Percentiles rank a stretch among this genome's conserved stretches.
phyloP scores from a whole-genome alignment of 768 basidiomycete genomes.

The Termitomyces titanicus region DNA sequence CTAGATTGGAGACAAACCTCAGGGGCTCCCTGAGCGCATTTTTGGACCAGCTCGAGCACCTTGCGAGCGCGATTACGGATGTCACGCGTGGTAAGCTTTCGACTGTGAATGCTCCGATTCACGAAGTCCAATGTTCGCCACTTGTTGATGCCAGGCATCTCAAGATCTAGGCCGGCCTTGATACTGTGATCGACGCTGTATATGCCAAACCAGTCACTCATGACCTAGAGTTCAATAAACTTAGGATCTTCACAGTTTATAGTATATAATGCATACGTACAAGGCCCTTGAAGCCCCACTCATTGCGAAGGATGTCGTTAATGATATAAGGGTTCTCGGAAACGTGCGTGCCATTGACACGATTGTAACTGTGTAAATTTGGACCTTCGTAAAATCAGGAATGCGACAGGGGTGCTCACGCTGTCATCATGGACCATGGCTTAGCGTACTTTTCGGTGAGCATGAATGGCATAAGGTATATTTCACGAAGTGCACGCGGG shows the following conservation, averaged over 20 bases:
- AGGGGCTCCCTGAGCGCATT: conserved; percentile 61
- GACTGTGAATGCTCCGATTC: conserved; percentile 52
- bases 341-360: conserved; percentile 71
- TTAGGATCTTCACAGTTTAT: neutral
- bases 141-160: conserved; percentile 76
- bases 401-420: conserved; percentile 37
- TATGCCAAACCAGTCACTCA: conserved; percentile 84
- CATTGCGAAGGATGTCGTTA: conserved; percentile 55
- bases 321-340: conserved; percentile 64
- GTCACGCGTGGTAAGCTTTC: conserved; percentile 63
- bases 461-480: conserved; percentile 78
- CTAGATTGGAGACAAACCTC: conserved; percentile 37
- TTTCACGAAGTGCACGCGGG: conserved; percentile 65
- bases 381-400: neutral
- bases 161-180: conserved; percentile 78
- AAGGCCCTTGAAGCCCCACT: conserved; percentile 73
- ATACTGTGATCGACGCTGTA: conserved; percentile 62
- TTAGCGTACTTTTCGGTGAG: conserved; percentile 60
- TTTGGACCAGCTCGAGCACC: conserved; percentile 68
- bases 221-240: conserved; percentile 35
- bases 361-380: conserved; percentile 51
- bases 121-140: conserved; percentile 72
- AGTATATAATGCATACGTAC: conserved; percentile 21
- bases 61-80: conserved; percentile 64
- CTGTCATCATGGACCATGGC: conserved; percentile 72